phyloP scores from a whole-genome alignment of 2,329 filamentous ascomycete species.

The Alternaria consortialis region DNA sequence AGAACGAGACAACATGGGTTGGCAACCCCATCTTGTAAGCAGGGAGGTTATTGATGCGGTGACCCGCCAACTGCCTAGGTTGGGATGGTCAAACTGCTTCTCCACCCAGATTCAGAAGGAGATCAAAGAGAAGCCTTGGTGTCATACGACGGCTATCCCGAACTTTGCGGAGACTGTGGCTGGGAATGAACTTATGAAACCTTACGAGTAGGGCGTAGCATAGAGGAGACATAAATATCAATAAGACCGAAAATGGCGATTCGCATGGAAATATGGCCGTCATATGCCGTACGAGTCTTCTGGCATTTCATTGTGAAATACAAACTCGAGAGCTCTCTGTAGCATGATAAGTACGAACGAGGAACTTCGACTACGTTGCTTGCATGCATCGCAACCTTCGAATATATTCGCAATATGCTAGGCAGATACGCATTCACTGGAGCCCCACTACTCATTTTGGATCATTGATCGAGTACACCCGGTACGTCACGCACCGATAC shows the following conservation, averaged over 20 bases:
- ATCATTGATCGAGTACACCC: neutral
- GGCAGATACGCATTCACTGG: no score
- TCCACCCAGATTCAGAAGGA: neutral
- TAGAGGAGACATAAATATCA: no score
- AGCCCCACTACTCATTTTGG: no score
- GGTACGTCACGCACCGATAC: neutral
- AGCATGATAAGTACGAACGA: no score
- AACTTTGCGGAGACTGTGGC: neutral
- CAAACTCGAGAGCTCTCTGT: no score
- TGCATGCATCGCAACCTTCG: no score
- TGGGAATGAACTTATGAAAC: conserved; percentile 5
- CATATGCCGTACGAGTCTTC: no score
- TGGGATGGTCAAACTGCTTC: conserved; percentile 6
- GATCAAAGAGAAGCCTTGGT: conserved; percentile 7
- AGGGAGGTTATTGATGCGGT: conserved; percentile 1
- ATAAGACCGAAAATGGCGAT: no score
- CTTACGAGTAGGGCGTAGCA: neutral
- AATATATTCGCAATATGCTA: no score
- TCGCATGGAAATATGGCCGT: no score
- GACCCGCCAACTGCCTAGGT: neutral
- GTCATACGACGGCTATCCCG: neutral
- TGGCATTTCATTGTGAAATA: no score
- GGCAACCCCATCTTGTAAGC: conserved; percentile 1
- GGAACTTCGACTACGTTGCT: no score
- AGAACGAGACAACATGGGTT: conserved; percentile 6